Conservation (phyloP, 2,329 filamentous ascomycete species). For the Colletotrichum orbiculare region DNA sequence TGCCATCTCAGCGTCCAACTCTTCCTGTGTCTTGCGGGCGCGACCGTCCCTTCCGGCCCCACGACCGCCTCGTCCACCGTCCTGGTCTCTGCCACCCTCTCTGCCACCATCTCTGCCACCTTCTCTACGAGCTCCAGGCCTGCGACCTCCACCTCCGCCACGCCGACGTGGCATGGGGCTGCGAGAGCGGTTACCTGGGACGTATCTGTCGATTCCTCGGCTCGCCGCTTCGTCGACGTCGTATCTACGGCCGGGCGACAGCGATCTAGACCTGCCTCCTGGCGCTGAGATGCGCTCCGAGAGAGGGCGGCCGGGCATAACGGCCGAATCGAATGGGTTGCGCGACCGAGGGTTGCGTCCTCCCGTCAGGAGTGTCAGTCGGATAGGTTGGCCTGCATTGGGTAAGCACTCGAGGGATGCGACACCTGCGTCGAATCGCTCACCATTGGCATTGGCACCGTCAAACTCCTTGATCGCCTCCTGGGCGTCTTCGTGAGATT, state of each 20-base stretch:
- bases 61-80: constrained; percentile 44
- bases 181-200: constrained; percentile 71
- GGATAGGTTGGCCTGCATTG: constrained; percentile 78
- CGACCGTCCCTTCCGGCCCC: constrained; percentile 58
- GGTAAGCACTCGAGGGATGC: background rate
- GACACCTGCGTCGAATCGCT: constrained; percentile 29
- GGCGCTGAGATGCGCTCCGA: constrained; percentile 70
- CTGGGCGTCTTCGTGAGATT: constrained; percentile 75
- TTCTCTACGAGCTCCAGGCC: constrained; percentile 62
- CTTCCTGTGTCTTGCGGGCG: constrained; percentile 87
- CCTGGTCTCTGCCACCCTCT: constrained; percentile 51
- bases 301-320: constrained; percentile 66
- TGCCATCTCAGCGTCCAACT: constrained; percentile 96
- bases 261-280: constrained; percentile 70
- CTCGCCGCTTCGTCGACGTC: constrained; percentile 69
- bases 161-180: constrained; percentile 69
- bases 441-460: constrained; percentile 88
- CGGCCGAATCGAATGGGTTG: constrained; percentile 67
- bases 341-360: constrained; percentile 54
- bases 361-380: constrained; percentile 72
- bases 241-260: constrained; percentile 59
- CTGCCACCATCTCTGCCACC: constrained; percentile 49
- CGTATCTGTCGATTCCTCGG: constrained; percentile 81
- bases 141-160: constrained; percentile 58
- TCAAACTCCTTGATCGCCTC: constrained; percentile 84